Evolutionary conservation across 495 filamentous ascomycete species (phyloP), one percentile per base, ranked within the genome.

Genomic region (Penicillium alfredii): DNA sequence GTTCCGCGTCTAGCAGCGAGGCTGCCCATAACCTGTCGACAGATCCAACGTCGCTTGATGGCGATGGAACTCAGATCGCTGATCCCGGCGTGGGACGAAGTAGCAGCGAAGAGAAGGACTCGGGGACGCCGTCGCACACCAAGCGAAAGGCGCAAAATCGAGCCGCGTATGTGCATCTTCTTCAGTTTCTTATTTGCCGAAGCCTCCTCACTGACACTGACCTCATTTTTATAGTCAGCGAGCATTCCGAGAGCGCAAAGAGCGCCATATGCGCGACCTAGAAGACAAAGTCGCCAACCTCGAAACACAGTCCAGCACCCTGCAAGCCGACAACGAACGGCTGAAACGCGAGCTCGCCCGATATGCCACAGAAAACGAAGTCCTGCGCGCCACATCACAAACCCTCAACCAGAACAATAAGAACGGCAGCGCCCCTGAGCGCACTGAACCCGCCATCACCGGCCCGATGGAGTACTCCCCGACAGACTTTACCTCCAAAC

Each of bases 171-270:
- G 86, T 79, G 45, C n/a, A n/a, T n/a, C n/a, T n/a, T n/a, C n/a
- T n/a, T n/a, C n/a, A n/a, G n/a, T n/a, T n/a, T n/a, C n/a, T n/a
- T n/a, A n/a, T n/a, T n/a, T n/a, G n/a, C n/a, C n/a, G n/a, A n/a
- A n/a, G n/a, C n/a, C n/a, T n/a, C n/a, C n/a, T n/a, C n/a, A n/a
- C n/a, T n/a, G n/a, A n/a, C n/a, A 30, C 39, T 49, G 30, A 47
- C 32, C 13, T 33, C 21, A 6, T 10, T 10, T 17, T 18, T 37
- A 36, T 42, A 96, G 90, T 20, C 92, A 98, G 68, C 82, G 92
- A 52, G 92, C 92, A 30, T 98, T 96, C 59, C 87, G 92, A 38
- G 92, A 98, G 58, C 84, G 92, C 45, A 98, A 96, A 63, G 92
- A 96, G 56, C 78, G 81, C 27, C 89, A 93, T 50, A 87, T 96